phyloP scores from a whole-genome alignment of 2,329 filamentous ascomycete species.

The Aureobasidium mangrovei region DNA sequence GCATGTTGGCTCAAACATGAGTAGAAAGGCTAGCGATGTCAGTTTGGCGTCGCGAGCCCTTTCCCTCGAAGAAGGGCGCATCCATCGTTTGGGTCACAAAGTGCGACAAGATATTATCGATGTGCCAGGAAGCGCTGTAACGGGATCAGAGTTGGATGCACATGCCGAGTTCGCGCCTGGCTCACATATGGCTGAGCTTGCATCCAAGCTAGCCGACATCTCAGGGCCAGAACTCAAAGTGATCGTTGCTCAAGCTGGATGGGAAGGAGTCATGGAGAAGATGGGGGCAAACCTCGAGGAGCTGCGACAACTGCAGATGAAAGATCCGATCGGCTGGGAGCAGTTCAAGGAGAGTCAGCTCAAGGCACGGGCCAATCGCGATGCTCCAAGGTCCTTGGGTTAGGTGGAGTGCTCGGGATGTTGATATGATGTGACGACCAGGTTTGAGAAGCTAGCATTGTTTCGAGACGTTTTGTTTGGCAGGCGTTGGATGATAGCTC shows the following conservation, averaged over 20 bases:
- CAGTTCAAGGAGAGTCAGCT: conserved; percentile 29
- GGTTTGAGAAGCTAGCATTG: too few relatives aligned
- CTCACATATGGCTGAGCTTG: conserved; percentile 27
- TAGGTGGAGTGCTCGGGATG: neutral
- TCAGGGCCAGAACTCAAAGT: conserved; percentile 53
- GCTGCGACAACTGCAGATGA: conserved; percentile 50
- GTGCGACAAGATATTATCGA: conserved; percentile 55
- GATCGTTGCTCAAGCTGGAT: conserved; percentile 50
- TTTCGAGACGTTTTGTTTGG: too few relatives aligned
- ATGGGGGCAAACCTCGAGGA: conserved; percentile 57
- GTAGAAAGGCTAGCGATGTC: conserved; percentile 57
- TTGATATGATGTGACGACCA: neutral
- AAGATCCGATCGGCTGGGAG: conserved; percentile 30
- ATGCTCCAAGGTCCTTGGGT: conserved; percentile 3
- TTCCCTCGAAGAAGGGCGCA: conserved; percentile 59
- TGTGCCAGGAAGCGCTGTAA: conserved; percentile 21
- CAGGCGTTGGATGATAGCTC: neutral
- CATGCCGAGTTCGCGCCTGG: conserved; percentile 11
- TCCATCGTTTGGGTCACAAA: conserved; percentile 60
- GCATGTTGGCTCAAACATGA: conserved; percentile 30
- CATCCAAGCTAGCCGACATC: conserved; percentile 43
- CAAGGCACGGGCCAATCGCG: conserved; percentile 25
- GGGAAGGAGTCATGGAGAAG: conserved; percentile 53
- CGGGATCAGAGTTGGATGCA: conserved; percentile 26
- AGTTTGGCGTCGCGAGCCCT: conserved; percentile 57